Conservation (phyloP, 192 early-diverging fungal species). For the Backusella circina region DNA sequence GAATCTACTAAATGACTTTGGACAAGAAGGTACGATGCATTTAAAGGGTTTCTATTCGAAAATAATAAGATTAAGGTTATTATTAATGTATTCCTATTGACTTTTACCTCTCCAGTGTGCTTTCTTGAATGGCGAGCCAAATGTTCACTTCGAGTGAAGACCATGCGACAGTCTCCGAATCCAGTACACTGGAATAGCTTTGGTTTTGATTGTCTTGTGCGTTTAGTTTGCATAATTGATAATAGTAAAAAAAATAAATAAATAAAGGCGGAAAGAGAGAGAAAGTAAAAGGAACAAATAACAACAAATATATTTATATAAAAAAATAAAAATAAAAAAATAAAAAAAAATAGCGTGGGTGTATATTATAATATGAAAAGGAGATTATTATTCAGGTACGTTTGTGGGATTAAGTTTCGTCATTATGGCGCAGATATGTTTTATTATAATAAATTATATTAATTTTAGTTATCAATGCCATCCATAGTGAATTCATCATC, state of each 20-base stretch:
- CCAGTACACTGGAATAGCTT: constrained; percentile 51
- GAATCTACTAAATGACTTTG: constrained; percentile 67
- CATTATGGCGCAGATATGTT: constrained; percentile 2
- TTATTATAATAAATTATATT: not conserved
- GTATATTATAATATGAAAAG: not conserved
- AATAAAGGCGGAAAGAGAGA: not conserved
- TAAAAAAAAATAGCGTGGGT: not conserved
- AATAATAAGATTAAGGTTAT: not conserved
- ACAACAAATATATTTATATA: not conserved
- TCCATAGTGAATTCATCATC: constrained; percentile 69
- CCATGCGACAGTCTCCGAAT: constrained; percentile 52
- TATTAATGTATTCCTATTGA: not conserved
- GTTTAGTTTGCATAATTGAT: not conserved
- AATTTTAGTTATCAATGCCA: constrained; percentile 46
- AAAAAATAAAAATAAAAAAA: constrained; percentile 6
- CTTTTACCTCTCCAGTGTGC: constrained; percentile 37
- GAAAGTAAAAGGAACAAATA: not conserved
- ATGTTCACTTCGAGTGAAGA: constrained; percentile 53
- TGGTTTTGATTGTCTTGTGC: not conserved
- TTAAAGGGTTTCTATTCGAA: constrained; percentile 65
- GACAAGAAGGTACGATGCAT: constrained; percentile 63
- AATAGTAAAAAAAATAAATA: not conserved
- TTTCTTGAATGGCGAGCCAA: constrained; percentile 48
- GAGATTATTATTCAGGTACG: not conserved
- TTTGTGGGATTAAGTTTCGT: not conserved